Conservation (phyloP, 768 basidiomycete genomes). For the Strobilomyces echinocephalus region DNA sequence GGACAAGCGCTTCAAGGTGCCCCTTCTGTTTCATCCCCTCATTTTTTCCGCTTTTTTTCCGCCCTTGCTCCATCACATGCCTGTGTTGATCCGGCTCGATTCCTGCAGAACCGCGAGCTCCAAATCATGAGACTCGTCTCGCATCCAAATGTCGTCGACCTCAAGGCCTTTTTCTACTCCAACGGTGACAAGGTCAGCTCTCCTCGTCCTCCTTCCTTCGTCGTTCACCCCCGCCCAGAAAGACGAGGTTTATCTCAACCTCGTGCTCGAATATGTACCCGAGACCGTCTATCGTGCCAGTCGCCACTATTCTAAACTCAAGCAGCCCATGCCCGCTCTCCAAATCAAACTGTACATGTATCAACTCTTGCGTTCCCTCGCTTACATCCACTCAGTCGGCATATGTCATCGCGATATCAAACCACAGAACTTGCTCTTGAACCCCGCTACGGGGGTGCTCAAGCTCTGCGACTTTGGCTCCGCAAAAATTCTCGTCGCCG, state of each 20-base stretch:
- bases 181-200: conserved; percentile 92
- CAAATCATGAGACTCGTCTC: conserved; percentile 97
- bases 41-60: conserved; percentile 4
- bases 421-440: conserved; percentile 96
- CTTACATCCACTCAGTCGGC: conserved; percentile 99
- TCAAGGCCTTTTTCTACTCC: conserved; percentile 98
- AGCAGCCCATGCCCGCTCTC: conserved; percentile 99
- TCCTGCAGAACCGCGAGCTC: conserved; percentile 87
- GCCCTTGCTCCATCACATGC: neutral
- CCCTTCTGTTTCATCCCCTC: conserved; percentile 20
- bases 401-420: conserved; percentile 99
- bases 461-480: conserved; percentile 99
- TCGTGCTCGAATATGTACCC: conserved; percentile 98
- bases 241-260: conserved; percentile 99
- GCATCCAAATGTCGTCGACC: conserved; percentile 97
- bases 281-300: conserved; percentile 99
- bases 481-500: conserved; percentile 95
- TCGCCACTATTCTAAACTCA: conserved; percentile 98
- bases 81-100: conserved; percentile 12
- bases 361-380: conserved; percentile 94
- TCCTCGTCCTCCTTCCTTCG: conserved; percentile 4
- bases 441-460: conserved; percentile 93
- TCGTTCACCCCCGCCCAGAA: conserved; percentile 51
- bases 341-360: conserved; percentile 99
- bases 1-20: conserved; percentile 99